Evolutionary conservation across 768 basidiomycete species (phyloP).

Genomic region (Gloeostereum incarnatum): DNA sequence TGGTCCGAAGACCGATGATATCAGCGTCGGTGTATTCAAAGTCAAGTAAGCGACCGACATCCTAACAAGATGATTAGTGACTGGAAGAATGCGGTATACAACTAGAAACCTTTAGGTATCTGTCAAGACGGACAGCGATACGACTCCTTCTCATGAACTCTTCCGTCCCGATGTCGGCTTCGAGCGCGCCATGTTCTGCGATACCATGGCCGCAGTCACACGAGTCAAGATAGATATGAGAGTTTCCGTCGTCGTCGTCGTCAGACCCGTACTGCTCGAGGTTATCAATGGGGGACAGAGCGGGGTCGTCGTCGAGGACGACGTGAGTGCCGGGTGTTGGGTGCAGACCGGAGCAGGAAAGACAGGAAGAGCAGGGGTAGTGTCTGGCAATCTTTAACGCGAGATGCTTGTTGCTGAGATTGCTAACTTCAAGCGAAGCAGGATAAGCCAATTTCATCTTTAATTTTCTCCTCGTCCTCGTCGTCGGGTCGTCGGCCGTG

Average conservation of each 20-base stretch:
- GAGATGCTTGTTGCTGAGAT: slow-evolving; percentile 38
- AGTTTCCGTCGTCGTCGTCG: slow-evolving; percentile 45
- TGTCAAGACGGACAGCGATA: slow-evolving; percentile 74
- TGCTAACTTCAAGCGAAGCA: slow-evolving; percentile 37
- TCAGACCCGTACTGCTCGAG: slow-evolving; percentile 65
- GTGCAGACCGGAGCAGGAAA: slow-evolving; percentile 58
- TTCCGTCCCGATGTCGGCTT: slow-evolving; percentile 39
- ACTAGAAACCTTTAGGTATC: slow-evolving; percentile 62
- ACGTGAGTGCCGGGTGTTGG: slow-evolving; percentile 53
- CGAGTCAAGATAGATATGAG: slow-evolving; percentile 44
- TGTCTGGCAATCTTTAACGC: slow-evolving; percentile 81
- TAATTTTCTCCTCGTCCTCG: too few relatives aligned
- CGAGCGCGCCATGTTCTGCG: slow-evolving; percentile 58
- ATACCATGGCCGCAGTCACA: slow-evolving; percentile 69
- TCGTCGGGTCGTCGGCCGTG: too few relatives aligned
- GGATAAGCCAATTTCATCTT: slow-evolving; percentile 65
- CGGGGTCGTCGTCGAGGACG: slow-evolving; percentile 44
- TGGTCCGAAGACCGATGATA: slow-evolving; percentile 58
- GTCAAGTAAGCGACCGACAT: slow-evolving; percentile 66
- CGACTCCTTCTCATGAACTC: slow-evolving; percentile 68
- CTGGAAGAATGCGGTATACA: not conserved
- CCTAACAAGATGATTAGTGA: slow-evolving; percentile 31
- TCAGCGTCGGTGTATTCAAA: slow-evolving; percentile 70
- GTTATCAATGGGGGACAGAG: slow-evolving; percentile 40
- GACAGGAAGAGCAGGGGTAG: slow-evolving; percentile 58